Base-by-base conservation (phyloP, 2,329 filamentous ascomycete genomes). In the Ophiostoma sp. region DNA sequence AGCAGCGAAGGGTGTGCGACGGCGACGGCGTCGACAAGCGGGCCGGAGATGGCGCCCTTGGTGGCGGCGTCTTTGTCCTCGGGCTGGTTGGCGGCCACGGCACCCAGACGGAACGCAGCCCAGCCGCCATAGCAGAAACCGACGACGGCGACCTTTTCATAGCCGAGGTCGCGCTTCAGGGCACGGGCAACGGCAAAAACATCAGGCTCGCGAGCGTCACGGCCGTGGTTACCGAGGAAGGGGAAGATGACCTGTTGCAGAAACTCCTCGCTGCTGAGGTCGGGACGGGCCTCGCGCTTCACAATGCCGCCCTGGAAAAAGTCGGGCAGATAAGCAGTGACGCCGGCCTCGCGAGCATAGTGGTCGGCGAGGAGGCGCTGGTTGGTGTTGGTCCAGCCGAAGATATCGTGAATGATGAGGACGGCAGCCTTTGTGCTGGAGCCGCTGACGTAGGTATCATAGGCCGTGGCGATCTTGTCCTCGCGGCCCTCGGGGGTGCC, bases 111-210 rank as follows among this genome's bases (percentile, higher is more conserved):
- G 70, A 84, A 81, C 3, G 77, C 78, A 0, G 81, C 84, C 84
- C 84, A 86, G 6, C 82, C 83, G 17, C 84, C 83, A 69, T 80
- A 85, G 76, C 84, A 85, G 73, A 79, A 85, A 1, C 83, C 84
- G 2, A 83, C 76, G 0, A 81, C 83, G 3, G 77, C 83, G 13
- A 84, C 72, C 48, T 77, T 79, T 1, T 27, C 17, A 65, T 71
- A 71, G 5, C 73, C 72, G 73, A 80, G 76, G 68, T 77, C 74
- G 11, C 76, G 72, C 3, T 78, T 75, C 66, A 84, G 76, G 0
- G 77, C 77, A 44, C 74, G 72, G 3, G 81, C 81, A 39, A 76
- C 80, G 3, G 72, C 76, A 41, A 80, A 74, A 41, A 84, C 79
- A 68, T 81, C 79, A 2, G 80, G 79, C 57, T 74, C 75, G 69